phyloP scores from a whole-genome alignment of 345 rosid species.

The Passiflora organensis region DNA sequence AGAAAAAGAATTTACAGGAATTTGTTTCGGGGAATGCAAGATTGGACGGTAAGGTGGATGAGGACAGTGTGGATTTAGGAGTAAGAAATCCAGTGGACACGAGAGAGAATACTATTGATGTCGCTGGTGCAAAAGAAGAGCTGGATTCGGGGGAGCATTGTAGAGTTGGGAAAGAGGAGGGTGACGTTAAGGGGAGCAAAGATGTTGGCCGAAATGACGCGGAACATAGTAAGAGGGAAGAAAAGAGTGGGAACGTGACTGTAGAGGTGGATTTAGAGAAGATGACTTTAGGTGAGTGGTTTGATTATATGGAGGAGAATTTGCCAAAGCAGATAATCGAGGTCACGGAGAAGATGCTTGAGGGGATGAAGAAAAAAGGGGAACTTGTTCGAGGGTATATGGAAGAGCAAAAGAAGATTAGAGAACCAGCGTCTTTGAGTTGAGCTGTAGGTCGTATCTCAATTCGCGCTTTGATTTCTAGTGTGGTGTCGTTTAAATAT shows the following conservation, averaged over 20 bases:
- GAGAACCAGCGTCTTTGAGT: not conserved
- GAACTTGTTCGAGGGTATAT: conserved; percentile 39
- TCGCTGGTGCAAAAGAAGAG: not conserved
- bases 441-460: not conserved
- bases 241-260: not conserved
- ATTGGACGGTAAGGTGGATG: not conserved
- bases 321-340: conserved; percentile 45
- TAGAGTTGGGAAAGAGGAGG: not conserved
- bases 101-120: not conserved
- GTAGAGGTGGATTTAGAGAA: conserved; percentile 33
- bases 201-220: not conserved
- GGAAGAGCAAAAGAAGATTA: conserved; percentile 36
- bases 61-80: not conserved
- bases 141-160: not conserved
- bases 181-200: conserved; percentile 5
- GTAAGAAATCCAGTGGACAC: not conserved
- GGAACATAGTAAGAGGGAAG: not conserved
- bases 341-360: conserved; percentile 57
- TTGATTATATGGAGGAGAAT: conserved; percentile 45
- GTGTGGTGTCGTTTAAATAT: too few relatives aligned
- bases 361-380: conserved; percentile 48
- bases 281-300: conserved; percentile 64
- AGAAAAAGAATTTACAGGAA: conserved; percentile 19
- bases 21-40: conserved; percentile 7
- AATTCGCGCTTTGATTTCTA: too few relatives aligned